Base-by-base conservation (phyloP, 768 basidiomycete species). In the Harrya chromipes region DNA sequence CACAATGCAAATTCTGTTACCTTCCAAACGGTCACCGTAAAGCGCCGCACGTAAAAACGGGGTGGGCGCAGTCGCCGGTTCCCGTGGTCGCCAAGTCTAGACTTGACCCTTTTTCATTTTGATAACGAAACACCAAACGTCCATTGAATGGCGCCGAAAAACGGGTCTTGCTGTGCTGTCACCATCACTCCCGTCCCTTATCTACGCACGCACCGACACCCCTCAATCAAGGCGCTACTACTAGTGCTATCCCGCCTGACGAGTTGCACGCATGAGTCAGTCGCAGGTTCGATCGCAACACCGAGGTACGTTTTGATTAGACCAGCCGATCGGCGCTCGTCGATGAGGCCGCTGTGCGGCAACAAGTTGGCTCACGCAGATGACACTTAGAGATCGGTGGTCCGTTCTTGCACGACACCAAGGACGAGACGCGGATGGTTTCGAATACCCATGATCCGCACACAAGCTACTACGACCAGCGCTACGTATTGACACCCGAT, bases 251-350 rank as follows among this genome's bases (percentile, higher is more conserved):
- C 17, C n/a, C 26, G 29, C 14, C 33, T 16, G 31, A 19, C 34
- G 39, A 42, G 13, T 46, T 33, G 20, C 4, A 46, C 33, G n/a
- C 3, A 63, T 58, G 59, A 52, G 4, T 16, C 48, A 9, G 35
- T 40, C 62, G 4, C 48, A 50, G 38, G 48, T 24, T 37, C 43
- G 24, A 34, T 49, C 38, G 16, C 47, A 26, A 34, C 40, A 24
- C 11, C 42, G 29, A 50, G 61, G 61, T 62, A 27, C 23, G 62
- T 42, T 19, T 10, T 27, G 40, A 16, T 33, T 27, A 10, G 17
- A 41, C 27, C 16, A 26, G 8, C 17, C 11, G 24, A 16, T 9
- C 43, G 8, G 16, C 24, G 27, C 41, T 34, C 27, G 40, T 41
- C 29, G 34, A 24, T 33, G 19, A 29, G 40, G 0, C 20, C 16